A percentile compares a stretch with the other conserved stretches of the same genome.
phyloP scores from a whole-genome alignment of 371 early-diverging fungal species.

The Basidiobolus heterosporus region DNA sequence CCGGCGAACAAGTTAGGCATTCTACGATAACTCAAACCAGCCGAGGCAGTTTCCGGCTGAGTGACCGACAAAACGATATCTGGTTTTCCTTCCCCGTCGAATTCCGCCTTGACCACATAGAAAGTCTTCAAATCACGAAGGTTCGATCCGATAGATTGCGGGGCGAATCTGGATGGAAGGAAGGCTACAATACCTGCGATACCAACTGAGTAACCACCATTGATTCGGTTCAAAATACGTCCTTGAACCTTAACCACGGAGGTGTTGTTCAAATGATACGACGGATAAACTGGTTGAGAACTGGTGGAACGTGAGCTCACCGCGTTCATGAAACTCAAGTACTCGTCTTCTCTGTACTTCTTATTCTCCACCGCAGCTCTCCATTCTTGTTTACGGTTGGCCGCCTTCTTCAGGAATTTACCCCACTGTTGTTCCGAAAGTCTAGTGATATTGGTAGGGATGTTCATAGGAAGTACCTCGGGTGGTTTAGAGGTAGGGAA shows the following conservation, averaged over 20 bases:
- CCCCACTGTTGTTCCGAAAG: constrained; percentile 42
- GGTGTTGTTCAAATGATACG: constrained; percentile 11
- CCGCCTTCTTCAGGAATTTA: constrained; percentile 29
- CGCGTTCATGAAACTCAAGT: constrained; percentile 21
- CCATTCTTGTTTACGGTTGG: constrained; percentile 31
- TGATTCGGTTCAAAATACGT: constrained; percentile 35
- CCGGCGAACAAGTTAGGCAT: too few relatives aligned
- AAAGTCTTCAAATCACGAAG: constrained; percentile 24
- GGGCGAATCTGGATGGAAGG: constrained; percentile 60
- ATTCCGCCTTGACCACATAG: constrained; percentile 27
- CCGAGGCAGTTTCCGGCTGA: too few relatives aligned
- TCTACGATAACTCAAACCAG: too few relatives aligned
- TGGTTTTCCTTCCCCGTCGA: constrained; percentile 10
- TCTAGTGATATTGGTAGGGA: constrained; percentile 20
- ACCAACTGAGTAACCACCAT: constrained; percentile 33
- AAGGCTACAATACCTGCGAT: constrained; percentile 48
- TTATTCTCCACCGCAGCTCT: constrained; percentile 18
- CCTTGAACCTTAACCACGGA: constrained; percentile 27
- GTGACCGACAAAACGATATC: too few relatives aligned
- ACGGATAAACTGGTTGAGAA: constrained; percentile 12
- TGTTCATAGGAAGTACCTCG: constrained; percentile 12
- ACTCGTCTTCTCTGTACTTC: constrained; percentile 15
- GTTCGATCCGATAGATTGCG: constrained; percentile 24
- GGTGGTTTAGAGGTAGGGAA: constrained; percentile 41
- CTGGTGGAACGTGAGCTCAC: constrained; percentile 12